These are phyloP conservation scores for Trematosphaeria pertusa DNA, from an alignment of 2,329 filamentous ascomycete species.

Conservation along the genomic window DNA sequence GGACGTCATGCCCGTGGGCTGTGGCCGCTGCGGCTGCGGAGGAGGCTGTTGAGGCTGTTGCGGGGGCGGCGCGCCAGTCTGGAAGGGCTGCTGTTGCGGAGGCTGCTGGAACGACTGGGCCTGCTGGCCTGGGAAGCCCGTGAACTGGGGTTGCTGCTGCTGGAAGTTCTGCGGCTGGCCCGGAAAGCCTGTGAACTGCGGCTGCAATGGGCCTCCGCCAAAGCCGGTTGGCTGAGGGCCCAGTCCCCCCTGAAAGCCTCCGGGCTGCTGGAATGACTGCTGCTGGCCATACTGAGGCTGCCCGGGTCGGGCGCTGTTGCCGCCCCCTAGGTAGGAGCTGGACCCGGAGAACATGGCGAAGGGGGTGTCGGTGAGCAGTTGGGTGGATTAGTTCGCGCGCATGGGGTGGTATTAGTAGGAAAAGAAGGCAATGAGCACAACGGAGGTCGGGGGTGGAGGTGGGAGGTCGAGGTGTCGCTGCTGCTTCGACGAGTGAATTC, in stretches of 20 bases:
- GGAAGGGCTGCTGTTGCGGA: constrained; percentile 54
- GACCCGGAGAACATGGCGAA: constrained; percentile 85
- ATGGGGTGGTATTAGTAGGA: constrained; percentile 23
- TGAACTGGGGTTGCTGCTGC: constrained; percentile 52
- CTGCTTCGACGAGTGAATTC: constrained; percentile 29
- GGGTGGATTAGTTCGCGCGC: constrained; percentile 15
- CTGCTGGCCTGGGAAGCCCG: constrained; percentile 56
- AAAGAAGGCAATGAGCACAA: constrained; percentile 20
- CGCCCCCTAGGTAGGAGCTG: constrained; percentile 83
- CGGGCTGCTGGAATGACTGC: constrained; percentile 61
- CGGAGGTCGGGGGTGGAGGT: constrained; percentile 26
- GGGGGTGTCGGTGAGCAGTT: constrained; percentile 7
- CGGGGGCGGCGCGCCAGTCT: constrained; percentile 57
- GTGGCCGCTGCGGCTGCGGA: constrained; percentile 55
- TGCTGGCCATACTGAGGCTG: constrained; percentile 58
- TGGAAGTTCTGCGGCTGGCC: constrained; percentile 56
- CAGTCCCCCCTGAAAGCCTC: constrained; percentile 56
- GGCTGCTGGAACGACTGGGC: constrained; percentile 58
- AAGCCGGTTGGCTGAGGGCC: constrained; percentile 60
- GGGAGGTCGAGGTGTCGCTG: constrained; percentile 33
- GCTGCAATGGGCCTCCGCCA: constrained; percentile 58
- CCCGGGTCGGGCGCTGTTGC: constrained; percentile 75
- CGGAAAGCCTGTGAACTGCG: constrained; percentile 57
- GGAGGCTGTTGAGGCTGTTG: constrained; percentile 66
- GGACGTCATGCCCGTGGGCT: constrained; percentile 68